Base-by-base conservation (phyloP, 805 yeast species). In the Ogataea zsoltii region DNA sequence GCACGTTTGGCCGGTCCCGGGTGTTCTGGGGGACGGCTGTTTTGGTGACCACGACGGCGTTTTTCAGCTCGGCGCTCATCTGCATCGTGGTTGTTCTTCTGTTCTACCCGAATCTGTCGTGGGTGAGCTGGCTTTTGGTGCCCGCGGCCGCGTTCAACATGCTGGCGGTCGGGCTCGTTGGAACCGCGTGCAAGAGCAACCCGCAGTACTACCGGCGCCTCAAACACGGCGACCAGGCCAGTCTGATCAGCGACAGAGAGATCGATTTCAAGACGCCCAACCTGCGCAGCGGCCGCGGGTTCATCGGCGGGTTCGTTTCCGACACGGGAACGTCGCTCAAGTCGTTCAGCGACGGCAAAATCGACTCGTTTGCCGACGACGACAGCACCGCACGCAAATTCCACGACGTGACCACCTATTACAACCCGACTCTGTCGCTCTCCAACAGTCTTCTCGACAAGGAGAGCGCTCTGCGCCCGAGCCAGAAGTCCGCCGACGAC, bases 101-200 rank as follows among this genome's bases (percentile, higher is more conserved):
- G 13, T 86, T 83, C 61, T 76, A 71, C 54, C 94, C 94, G 7
- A 69, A 82, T 49, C 71, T 83, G 14, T 65, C 72, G 6, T 86
- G 91, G 91, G 73, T 82, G n/a, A 73, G 83, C 7, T 86, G 92
- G 91, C 60, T 83, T 28, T 69, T 83, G 56, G 74, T 85, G 23
- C 89, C 85, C 1, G 76, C 88, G 3, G 84, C 87, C 11, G 83
- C 72, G 0, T 64, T 82, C 43, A 72, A 74, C 44, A 66, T 86
- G 46, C 43, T 80, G 2, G 65, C 81, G 2, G 48, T 83, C 2
- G 77, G 85, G 5, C 61, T 80, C 33, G 66, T 77, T 25, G 70
- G 77, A 40, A 51, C 78, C 21, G 72, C 76, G 17, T 28, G 45
- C 38, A 57, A 47, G 29, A 37, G 53, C 23, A 44, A 55, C 13